Base-by-base conservation (phyloP, 805 yeast genomes). In the Komagataella ulmi region DNA sequence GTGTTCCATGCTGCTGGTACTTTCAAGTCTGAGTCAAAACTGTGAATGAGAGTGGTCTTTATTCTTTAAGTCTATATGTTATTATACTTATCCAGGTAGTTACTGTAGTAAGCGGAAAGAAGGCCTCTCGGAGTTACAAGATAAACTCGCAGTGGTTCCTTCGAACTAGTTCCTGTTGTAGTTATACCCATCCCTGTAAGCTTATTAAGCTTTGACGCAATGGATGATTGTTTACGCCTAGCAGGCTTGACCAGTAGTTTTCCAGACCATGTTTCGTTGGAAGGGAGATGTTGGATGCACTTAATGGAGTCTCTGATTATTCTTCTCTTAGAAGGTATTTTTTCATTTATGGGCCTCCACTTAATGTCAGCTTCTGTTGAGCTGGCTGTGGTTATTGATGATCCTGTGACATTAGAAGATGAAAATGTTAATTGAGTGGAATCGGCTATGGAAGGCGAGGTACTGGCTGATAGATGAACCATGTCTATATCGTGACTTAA, bases 1-100 rank as follows among this genome's bases (percentile, higher is more conserved):
- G 76, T 87, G 68, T 93, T 93, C 96, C 89, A 83, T 77, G 77
- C 95, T 62, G 74, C 77, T 67, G 71, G 71, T 70, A 80, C 77
- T 69, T 67, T 83, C 23, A n/a, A 17, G n/a, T 30, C 23, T 43
- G 12, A 44, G 21, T 24, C 46, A 10, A 30, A 30, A 30, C n/a
- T 30, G 40, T 30, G 40, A 21, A 30, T 30, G 10, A 30, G 8
- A 8, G 14, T 30, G 7, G 14, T 30, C 40, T 30, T 10, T 30
- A 30, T 30, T 30, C 40, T 30, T 30, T 30, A 30, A 3, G 40
- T 30, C 40, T 30, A 30, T 30, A 30, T 10, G n/a, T 10, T 30
- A 30, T 10, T 30, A 30, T 30, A 30, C 14, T 30, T 30, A 30
- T 30, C 40, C 12, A 30, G 40, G 40, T 30, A 30, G 40, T 30